Base-by-base conservation (phyloP, 306 rosid genomes). In the Herpetospermum pedunculosum region DNA sequence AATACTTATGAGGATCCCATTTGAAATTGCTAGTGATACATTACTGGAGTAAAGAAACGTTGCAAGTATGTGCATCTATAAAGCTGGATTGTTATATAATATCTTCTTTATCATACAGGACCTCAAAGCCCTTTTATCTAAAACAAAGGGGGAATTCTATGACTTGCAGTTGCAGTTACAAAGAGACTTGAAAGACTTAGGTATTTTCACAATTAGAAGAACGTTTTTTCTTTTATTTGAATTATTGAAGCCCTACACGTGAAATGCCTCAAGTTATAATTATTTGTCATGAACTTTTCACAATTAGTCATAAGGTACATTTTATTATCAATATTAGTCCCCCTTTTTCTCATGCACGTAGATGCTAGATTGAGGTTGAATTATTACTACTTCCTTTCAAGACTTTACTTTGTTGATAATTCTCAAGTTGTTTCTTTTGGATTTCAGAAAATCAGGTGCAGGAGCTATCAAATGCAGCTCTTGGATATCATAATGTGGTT, bases 401-500 rank as follows among this genome's bases (percentile, higher is more conserved):
- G 13, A 25, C 14, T 23, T n/a, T 8, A 26, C 12, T 43, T 23
- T 3, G 6, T 67, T 16, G 50, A 38, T 43, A 68, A 15, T 43
- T 43, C 34, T 13, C 35, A 43, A 68, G 72, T 26, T 29, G 73
- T 47, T 43, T 69, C n/a, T 63, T 75, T 53, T 7, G 78, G 75
- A 70, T 76, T 79, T 77, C 83, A 94, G 99, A 86, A n/a, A 77
- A 77, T 58, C 95, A 84, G 62, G 85, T 94, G 47, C 84, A 78
- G 57, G 96, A 91, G 53, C 76, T 94, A 78, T 89, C 97, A 32
- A 80, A 83, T 74, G 96, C 92, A 34, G 95, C 96, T 54, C 78
- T 70, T 74, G 91, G 95, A 26, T 94, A 94, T 79, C 80, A 88
- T 81, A 89, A 48, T 77, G 92, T 86, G 62, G 95, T 89, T n/a